Base-by-base conservation (phyloP, 1,139 yeast genomes). In the Diutina sp. region DNA sequence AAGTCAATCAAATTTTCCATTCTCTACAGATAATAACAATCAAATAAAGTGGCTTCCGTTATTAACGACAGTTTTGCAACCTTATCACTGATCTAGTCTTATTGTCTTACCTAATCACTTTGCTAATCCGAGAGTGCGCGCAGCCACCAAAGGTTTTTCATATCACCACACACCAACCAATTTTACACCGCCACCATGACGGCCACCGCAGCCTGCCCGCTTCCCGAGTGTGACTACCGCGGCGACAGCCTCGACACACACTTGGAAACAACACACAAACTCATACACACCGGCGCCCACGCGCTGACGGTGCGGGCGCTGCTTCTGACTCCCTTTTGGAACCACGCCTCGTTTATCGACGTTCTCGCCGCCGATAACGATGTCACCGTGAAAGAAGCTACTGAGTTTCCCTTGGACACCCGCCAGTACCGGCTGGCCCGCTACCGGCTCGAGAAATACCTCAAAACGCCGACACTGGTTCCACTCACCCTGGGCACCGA, bases 391-490 rank as follows among this genome's bases (percentile, higher is more conserved):
- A 58, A 59, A 3, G 55, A 64, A 5, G 50, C 72, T 11, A 66
- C 65, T 52, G 61, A 64, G 29, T 64, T 70, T 38, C 77, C 77
- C 1, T 63, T 73, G 46, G 71, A 72, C 55, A 64, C 70, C 14
- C 69, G 71, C 54, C 77, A 72, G 57, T 69, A 69, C 61, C 66
- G 67, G 58, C 61, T 74, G 29, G 79, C 78, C 6, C 62, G 60
- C 48, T 62, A 62, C 53, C 66, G 73, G 57, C 76, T 69, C 65
- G 71, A 66, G 58, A 64, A 62, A 51, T 70, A 58, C 56, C 60
- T 71, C 55, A 63, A 60, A 29, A 56, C 55, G 18, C 57, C 58
- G 2, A 57, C 57, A 25, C 58, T 7, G 18, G 21, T n/a, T 9
- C 51, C 29, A 12, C 32, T 50, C 14, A 21, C 32, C 2, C 53